A percentile compares a stretch with the other conserved stretches of the same genome.
Conservation (phyloP, 306 rosid genomes). For the Trifolium dubium region DNA sequence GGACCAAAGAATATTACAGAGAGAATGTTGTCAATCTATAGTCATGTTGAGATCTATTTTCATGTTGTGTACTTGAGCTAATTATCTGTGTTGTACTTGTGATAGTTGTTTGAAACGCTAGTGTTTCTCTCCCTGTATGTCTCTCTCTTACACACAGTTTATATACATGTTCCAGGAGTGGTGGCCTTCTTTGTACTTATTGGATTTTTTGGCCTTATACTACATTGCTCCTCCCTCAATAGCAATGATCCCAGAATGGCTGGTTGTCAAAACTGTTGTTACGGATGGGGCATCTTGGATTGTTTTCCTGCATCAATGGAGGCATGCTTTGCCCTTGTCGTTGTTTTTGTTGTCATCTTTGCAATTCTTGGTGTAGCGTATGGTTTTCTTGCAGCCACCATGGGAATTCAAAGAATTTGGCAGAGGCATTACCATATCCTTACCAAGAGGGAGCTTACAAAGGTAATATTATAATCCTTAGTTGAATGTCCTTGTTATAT, state of each 20-base stretch:
- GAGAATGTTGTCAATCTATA: conserved; percentile 11
- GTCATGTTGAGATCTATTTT: conserved; percentile 21
- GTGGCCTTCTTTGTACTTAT: conserved; percentile 93
- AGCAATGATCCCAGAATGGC: conserved; percentile 90
- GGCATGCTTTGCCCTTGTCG: conserved; percentile 91
- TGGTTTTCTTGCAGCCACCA: conserved; percentile 94
- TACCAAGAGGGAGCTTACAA: conserved; percentile 96
- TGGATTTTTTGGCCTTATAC: conserved; percentile 95
- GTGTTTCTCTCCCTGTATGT: conserved; percentile 16
- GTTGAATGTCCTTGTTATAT: conserved; percentile 13
- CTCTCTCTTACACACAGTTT: conserved; percentile 23
- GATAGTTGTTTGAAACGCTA: conserved; percentile 24
- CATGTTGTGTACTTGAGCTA: conserved; percentile 15
- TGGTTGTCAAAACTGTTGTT: conserved; percentile 99
- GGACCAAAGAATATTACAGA: conserved; percentile 3
- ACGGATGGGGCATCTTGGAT: conserved; percentile 98
- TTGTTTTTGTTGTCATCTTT: conserved; percentile 92
- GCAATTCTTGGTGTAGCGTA: conserved; percentile 98
- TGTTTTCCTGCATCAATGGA: conserved; percentile 99
- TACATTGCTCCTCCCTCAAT: conserved; percentile 90
- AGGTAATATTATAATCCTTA: conserved; percentile 49
- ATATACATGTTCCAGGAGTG: conserved; percentile 65
- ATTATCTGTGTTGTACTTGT: neutral
- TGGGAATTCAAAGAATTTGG: conserved; percentile 99
- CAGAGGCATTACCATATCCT: conserved; percentile 99